Base-by-base conservation (phyloP, 1,284 basidiomycete genomes). In the Serendipita sp. region DNA sequence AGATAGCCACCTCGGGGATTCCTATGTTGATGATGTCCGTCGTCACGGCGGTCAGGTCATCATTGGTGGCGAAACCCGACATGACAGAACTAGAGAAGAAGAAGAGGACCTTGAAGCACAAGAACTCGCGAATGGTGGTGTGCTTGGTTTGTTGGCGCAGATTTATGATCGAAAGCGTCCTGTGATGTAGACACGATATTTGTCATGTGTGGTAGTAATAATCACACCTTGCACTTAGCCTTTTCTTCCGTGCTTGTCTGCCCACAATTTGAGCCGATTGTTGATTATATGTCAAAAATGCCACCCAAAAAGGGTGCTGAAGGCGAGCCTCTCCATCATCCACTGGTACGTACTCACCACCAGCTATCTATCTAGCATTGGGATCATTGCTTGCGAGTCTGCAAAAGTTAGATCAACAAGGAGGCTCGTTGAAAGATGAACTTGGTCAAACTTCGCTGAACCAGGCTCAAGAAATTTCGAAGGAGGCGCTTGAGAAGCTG, bases 111-210 rank as follows among this genome's bases (percentile, higher is more conserved):
- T 49, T 17, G 53, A 58, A 17, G 32, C 32, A 8, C 79, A 79
- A 64, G 80, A 85, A 61, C 47, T 66, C 67, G 83, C 72, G 66
- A 77, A 79, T 67, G 77, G 80, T 0, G 89, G 88, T 15, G 84
- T 91, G 66, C 73, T 91, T 64, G 86, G 84, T 34, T 69, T 91
- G 67, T 70, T 91, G 67, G 83, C 85, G 42, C 84, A 90, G 74
- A 90, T 91, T 60, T 91, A 91, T 62, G 69, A 68, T 53, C 62
- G 61, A 22, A 35, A 53, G 26, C 34, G 64, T 32, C 45, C 42
- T 44, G 61, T 64, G 43, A 35, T 64, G 17, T 62, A 62, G 30
- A 49, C 5, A 13, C 13, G 38, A 41, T 41, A 1, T 41, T 41
- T 41, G 38, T 13, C 38, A 6, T 13, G 5, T 41, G 38, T 41